Evolutionary conservation across 352 stramenopile species (phyloP), one percentile per base, ranked within the genome.

Genomic region (Thalassiosira mediterranea): DNA sequence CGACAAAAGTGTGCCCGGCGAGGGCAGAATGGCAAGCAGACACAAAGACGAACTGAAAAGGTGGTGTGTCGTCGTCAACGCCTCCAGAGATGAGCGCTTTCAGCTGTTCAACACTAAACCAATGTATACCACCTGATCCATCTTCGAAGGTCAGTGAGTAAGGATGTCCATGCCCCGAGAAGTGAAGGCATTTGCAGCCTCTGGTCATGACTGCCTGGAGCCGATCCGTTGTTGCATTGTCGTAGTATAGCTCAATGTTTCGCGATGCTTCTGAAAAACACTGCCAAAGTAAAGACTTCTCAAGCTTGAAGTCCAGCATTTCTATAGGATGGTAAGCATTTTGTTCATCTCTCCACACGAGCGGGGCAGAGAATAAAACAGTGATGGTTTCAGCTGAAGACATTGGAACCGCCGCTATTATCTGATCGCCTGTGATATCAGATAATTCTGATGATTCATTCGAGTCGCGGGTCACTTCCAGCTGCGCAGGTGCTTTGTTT

Each of bases 71-170:
- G 34, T 86, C 68, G 13, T 44, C 58, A 29, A 49, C 19, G 28
- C 83, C 73, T 31, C 72, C 48, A 15, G 31, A 59, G 28, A 89
- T 89, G 2, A 94, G 70, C 29, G 84, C 64, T 51, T 86, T 88
- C 34, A 94, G 76, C 38, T 88, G 69, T 34, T 90, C 64, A n/a
- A 90, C 83, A 15, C 68, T 74, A 34, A 94, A 73, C 80, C 86
- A 87, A 66, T 94, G 87, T 10, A 92, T 78, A 23, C 89, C 89
- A 26, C 86, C 86, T 63, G 72, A 85, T 31, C 84, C 86, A 74
- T 98, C 95, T 90, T 98, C 96, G 78, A 98, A 98, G 61, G 96
- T 97, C 11, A 98, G 57, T 57, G 94, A 94, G 11, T 95, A 88
- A 42, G 95, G 92, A 69, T 97, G 94, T 0, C 96, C 96, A 70